phyloP scores from a whole-genome alignment of 768 basidiomycete genomes.

The Leccinum sublutescens region DNA sequence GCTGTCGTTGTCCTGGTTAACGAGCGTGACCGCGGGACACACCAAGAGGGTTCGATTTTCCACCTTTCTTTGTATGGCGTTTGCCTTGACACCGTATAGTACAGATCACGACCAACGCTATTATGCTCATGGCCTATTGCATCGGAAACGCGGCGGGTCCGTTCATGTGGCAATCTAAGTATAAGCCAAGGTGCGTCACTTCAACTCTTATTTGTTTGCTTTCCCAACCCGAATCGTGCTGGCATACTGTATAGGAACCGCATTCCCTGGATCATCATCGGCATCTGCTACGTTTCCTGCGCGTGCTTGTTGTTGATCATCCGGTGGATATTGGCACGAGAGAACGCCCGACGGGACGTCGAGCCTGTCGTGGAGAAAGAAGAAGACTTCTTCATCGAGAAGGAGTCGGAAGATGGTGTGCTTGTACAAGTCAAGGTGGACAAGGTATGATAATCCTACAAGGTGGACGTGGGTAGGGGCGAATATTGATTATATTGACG shows the following conservation, averaged over 20 bases:
- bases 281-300: conserved; percentile 16
- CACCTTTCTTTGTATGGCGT: conserved; percentile 5
- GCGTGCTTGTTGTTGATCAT: conserved; percentile 42
- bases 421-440: conserved; percentile 54
- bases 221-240: neutral
- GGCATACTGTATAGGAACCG: conserved; percentile 49
- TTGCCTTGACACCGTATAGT: neutral
- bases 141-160: conserved; percentile 67
- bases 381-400: conserved; percentile 63
- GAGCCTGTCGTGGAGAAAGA: conserved; percentile 55
- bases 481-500: neutral
- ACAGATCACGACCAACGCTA: conserved; percentile 51
- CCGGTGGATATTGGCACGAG: conserved; percentile 48
- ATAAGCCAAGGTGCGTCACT: conserved; percentile 36
- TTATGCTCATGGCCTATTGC: conserved; percentile 71
- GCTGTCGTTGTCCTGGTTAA: conserved; percentile 62
- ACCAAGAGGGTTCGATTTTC: conserved; percentile 61
- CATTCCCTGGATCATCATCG: conserved; percentile 62
- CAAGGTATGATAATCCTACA: conserved; percentile 44
- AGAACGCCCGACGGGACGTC: conserved; percentile 64
- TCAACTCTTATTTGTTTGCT: neutral
- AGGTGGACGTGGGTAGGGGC: neutral
- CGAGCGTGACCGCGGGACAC: conserved; percentile 64
- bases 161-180: conserved; percentile 65
- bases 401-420: conserved; percentile 48